These are phyloP conservation scores for Lentinula sp. DNA, from an alignment of 768 basidiomycete species.

Conservation along the genomic window DNA sequence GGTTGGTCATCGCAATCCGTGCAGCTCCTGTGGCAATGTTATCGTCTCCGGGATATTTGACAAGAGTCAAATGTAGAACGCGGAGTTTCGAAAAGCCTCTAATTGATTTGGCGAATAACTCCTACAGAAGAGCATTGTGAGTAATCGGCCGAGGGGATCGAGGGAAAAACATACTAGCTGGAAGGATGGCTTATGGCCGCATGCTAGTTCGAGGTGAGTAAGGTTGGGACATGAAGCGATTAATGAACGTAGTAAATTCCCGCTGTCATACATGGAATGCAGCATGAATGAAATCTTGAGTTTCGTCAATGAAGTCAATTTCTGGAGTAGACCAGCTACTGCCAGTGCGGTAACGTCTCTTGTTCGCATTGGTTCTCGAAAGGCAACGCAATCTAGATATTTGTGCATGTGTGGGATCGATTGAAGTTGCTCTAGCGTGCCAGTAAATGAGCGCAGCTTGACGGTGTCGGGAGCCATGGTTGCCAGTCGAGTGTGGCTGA, in stretches of 20 bases:
- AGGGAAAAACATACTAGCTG: slow-evolving; percentile 45
- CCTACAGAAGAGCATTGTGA: slow-evolving; percentile 26
- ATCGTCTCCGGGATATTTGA: slow-evolving; percentile 62
- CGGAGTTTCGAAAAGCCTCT: slow-evolving; percentile 59
- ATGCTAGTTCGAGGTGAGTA: slow-evolving; percentile 57
- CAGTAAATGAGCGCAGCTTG: slow-evolving; percentile 55
- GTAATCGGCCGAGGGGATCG: background rate
- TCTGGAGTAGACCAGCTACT: slow-evolving; percentile 53
- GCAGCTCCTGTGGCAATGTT: slow-evolving; percentile 51
- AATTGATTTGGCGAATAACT: slow-evolving; percentile 57
- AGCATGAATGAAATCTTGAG: slow-evolving; percentile 64
- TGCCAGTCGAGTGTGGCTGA: slow-evolving; percentile 48
- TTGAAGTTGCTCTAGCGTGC: slow-evolving; percentile 63
- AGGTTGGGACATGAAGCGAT: slow-evolving; percentile 62
- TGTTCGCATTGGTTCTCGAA: slow-evolving; percentile 62
- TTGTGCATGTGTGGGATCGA: slow-evolving; percentile 46
- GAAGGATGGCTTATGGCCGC: slow-evolving; percentile 65
- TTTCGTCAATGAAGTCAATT: slow-evolving; percentile 47
- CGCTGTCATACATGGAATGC: slow-evolving; percentile 71
- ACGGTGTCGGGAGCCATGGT: slow-evolving; percentile 41
- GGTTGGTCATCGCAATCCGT: slow-evolving; percentile 60
- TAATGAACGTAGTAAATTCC: slow-evolving; percentile 61
- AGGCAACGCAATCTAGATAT: slow-evolving; percentile 44
- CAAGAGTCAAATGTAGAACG: slow-evolving; percentile 56
- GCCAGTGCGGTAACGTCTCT: slow-evolving; percentile 62